A percentile compares a stretch with the other conserved stretches of the same genome.
Conservation (phyloP, 2,329 filamentous ascomycete species). For the Thelonectria rubi region DNA sequence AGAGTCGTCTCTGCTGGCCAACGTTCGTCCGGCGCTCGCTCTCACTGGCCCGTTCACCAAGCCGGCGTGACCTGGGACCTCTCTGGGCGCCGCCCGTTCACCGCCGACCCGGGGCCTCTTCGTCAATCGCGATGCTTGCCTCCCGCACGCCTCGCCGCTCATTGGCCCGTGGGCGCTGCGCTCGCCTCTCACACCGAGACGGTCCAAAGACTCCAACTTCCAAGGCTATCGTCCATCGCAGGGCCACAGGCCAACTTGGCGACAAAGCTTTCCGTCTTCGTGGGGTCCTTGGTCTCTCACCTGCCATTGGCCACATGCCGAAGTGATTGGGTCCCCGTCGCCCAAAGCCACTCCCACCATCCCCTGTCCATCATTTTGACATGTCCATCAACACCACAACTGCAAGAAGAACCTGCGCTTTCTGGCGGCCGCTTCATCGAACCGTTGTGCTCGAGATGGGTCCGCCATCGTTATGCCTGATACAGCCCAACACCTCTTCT, state of each 20-base stretch:
- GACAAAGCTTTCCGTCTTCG: neutral
- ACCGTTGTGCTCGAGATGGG: conserved; percentile 1
- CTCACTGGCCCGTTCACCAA: conserved; percentile 11
- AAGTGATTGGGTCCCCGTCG: conserved; percentile 20
- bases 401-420: conserved; percentile 9
- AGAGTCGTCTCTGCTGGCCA: conserved; percentile 11
- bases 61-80: conserved; percentile 6
- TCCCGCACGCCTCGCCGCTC: conserved; percentile 29
- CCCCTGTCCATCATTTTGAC: conserved; percentile 5
- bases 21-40: conserved; percentile 12
- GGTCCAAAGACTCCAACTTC: neutral
- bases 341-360: neutral
- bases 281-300: conserved; percentile 7
- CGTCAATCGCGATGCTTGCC: conserved; percentile 36
- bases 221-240: conserved; percentile 3
- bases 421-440: conserved; percentile 3
- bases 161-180: conserved; percentile 27
- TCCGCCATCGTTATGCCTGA: conserved; percentile 1
- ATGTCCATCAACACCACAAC: conserved; percentile 3
- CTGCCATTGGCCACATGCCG: conserved; percentile 27
- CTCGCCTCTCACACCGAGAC: neutral
- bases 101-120: conserved; percentile 18
- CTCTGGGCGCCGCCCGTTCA: conserved; percentile 14
- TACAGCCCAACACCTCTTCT: neutral
- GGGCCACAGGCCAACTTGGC: neutral